Evolutionary conservation across 1,284 basidiomycete genomes (phyloP).

Genomic region (Volvariella surrecta): DNA sequence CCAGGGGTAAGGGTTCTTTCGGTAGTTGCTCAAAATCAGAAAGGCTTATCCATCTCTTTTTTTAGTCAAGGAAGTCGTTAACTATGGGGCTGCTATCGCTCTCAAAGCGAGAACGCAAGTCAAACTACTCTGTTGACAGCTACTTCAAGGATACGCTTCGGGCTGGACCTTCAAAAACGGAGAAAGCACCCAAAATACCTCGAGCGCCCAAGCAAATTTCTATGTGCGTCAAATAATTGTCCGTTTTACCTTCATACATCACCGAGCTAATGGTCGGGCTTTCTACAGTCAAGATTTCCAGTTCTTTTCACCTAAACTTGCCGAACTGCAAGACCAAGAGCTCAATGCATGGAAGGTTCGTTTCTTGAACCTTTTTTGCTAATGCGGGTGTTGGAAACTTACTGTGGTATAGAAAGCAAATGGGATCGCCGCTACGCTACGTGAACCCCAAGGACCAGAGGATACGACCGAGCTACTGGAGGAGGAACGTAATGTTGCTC

Average conservation of each 20-base stretch:
- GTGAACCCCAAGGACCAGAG: constrained; percentile 63
- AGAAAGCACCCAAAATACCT: constrained; percentile 80
- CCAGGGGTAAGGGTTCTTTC: constrained; percentile 41
- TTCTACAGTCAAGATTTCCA: constrained; percentile 90
- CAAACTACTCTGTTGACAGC: constrained; percentile 90
- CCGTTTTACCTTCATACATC: background rate
- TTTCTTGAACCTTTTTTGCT: background rate
- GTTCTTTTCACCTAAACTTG: constrained; percentile 84
- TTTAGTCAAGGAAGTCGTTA: constrained; percentile 44
- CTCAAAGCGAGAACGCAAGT: constrained; percentile 93
- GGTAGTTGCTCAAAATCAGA: too few relatives aligned
- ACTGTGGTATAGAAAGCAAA: constrained; percentile 42
- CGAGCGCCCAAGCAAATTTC: constrained; percentile 86
- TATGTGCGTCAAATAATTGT: constrained; percentile 40
- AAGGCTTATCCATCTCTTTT: background rate
- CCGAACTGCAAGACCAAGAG: constrained; percentile 86
- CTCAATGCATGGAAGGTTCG: constrained; percentile 70
- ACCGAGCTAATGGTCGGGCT: too few relatives aligned
- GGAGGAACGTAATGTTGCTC: constrained; percentile 72
- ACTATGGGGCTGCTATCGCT: constrained; percentile 83
- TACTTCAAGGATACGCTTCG: constrained; percentile 94
- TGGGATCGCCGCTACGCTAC: constrained; percentile 64
- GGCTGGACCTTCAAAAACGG: constrained; percentile 68
- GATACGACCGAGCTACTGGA: constrained; percentile 84
- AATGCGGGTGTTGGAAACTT: background rate